Percentiles rank a stretch among this genome's conserved stretches.
Conservation (phyloP, 495 filamentous ascomycete species). For the Xylaria acuta region DNA sequence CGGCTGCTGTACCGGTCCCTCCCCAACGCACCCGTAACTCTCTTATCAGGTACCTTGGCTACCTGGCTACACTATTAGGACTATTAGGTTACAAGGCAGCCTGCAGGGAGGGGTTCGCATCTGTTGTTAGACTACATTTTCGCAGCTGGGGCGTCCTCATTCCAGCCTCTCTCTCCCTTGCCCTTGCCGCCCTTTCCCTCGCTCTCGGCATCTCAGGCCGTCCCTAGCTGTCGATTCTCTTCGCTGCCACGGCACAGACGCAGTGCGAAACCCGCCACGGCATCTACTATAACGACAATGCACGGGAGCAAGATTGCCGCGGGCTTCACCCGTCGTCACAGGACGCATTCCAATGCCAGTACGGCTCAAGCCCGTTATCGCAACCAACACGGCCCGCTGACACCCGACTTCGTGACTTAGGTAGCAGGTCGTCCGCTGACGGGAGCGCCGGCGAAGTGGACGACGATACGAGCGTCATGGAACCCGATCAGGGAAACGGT, state of each 20-base stretch:
- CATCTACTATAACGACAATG: conserved; percentile 29
- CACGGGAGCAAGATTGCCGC: conserved; percentile 38
- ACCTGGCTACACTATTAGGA: background rate
- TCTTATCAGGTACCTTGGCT: background rate
- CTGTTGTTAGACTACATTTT: background rate
- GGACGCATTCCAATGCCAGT: conserved; percentile 42
- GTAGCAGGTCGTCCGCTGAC: conserved; percentile 57
- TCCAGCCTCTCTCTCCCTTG: background rate
- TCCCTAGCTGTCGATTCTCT: background rate
- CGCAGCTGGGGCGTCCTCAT: background rate
- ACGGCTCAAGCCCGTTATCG: conserved; percentile 22
- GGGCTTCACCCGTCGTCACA: conserved; percentile 38
- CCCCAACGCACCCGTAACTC: background rate
- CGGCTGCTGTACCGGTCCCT: conserved; percentile 1
- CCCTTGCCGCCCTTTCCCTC: background rate
- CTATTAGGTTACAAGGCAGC: background rate
- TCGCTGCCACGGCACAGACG: background rate
- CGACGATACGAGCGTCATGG: conserved; percentile 77
- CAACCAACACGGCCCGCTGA: background rate
- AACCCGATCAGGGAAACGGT: conserved; percentile 78
- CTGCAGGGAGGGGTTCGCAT: conserved; percentile 21
- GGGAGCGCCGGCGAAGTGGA: conserved; percentile 52
- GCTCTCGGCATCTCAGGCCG: background rate
- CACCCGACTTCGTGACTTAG: conserved; percentile 35
- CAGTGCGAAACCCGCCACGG: background rate